Conservation (phyloP, 495 filamentous ascomycete species). For the Jackrogersella minutella region DNA sequence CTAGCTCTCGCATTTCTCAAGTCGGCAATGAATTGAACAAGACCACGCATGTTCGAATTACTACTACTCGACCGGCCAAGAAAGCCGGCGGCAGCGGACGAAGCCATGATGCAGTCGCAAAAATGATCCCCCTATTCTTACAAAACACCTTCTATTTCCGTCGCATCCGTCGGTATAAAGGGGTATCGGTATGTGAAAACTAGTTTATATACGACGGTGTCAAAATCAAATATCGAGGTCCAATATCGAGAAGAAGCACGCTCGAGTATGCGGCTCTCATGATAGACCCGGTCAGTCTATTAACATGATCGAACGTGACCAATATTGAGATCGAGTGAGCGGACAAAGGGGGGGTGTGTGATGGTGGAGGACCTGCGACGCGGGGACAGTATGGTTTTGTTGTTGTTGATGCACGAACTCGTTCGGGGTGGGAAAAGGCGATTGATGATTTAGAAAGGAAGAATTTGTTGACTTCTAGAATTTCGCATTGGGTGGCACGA, state of each 20-base stretch:
- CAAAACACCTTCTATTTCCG: slow-evolving; percentile 21
- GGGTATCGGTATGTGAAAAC: slow-evolving; percentile 2
- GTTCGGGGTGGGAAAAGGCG: neutral
- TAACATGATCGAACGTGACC: slow-evolving; percentile 41
- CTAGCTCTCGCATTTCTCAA: slow-evolving; percentile 92
- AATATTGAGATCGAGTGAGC: slow-evolving; percentile 1
- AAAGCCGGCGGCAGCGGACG: slow-evolving; percentile 63
- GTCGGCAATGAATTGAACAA: slow-evolving; percentile 99
- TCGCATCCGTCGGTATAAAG: slow-evolving; percentile 31
- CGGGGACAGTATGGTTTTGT: slow-evolving; percentile 8
- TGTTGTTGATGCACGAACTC: too few species aligned
- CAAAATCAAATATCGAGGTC: slow-evolving; percentile 17
- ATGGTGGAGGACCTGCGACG: neutral
- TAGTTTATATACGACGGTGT: slow-evolving; percentile 30
- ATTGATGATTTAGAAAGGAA: slow-evolving; percentile 8
- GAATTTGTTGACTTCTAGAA: slow-evolving; percentile 14
- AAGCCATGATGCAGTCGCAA: slow-evolving; percentile 56
- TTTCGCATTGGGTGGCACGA: slow-evolving; percentile 27
- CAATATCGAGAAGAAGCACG: slow-evolving; percentile 42
- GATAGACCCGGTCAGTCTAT: slow-evolving; percentile 43
- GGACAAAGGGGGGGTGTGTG: slow-evolving; percentile 1
- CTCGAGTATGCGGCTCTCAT: slow-evolving; percentile 46
- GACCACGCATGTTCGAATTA: slow-evolving; percentile 78
- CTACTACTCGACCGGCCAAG: slow-evolving; percentile 67
- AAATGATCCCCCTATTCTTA: slow-evolving; percentile 36